Evolutionary conservation across 495 filamentous ascomycete genomes (phyloP), one percentile per base, ranked within the genome.

Genomic region (Geopyxis carbonaria): DNA sequence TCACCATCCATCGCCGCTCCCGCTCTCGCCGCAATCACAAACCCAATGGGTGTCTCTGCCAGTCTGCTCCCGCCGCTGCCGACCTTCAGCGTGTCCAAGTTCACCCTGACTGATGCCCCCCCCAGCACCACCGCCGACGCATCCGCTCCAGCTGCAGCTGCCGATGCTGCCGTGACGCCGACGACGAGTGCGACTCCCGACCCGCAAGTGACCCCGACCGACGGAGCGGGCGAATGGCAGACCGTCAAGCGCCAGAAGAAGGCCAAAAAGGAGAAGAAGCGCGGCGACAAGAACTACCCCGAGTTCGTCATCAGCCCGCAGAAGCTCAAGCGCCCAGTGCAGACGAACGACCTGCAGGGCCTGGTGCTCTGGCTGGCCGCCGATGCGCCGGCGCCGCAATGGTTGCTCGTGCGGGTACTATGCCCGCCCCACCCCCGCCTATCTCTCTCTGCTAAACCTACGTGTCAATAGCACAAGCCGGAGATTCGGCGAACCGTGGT

Each of bases 281-380:
- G 33, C 22, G 39, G 39, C 13, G 13, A 7, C 7, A 34, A 31
- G 27, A 79, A 78, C 46, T 89, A 89, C 55, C 85, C 86, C 5
- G 62, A 66, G 30, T 69, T 94, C 32, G 67, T 62, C 5, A 76
- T 85, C 47, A 73, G 75, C 5, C 63, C 75, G 19, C 60, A 68
- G 35, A 73, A 72, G 39, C 57, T 93, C n/a, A 72, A 80, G 44
- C 63, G 70, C 6, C 74, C 73, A 38, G 74, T 94, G 47, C 78
- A 76, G 28, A 69, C 93, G 31, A 65, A 70, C 18, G 78, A 89
- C 46, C 58, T 97, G 14, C 87, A 93, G 50, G 70, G 67, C 22
- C 60, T 97, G 25, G 64, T 84, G 4, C 64, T 94, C n/a, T 95
- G 93, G 59, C 70, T 92, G 40, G 73, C 93, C 41, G 81, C 84